These are phyloP conservation scores for Amanita jacksonii DNA, from an alignment of 768 basidiomycete genomes.

Conservation along the genomic window DNA sequence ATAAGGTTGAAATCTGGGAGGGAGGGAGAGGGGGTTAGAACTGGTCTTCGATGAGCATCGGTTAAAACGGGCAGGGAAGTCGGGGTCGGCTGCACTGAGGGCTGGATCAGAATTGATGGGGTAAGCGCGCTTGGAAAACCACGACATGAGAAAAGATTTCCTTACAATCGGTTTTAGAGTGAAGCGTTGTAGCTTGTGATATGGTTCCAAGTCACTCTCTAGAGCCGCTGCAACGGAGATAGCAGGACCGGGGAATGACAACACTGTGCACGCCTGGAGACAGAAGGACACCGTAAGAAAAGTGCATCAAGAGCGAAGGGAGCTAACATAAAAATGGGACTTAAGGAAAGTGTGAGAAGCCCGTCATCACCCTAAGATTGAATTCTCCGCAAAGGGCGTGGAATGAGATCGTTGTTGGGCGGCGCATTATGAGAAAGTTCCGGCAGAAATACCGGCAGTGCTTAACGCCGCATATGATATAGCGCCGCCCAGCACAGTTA, in stretches of 20 bases:
- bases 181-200: conserved; percentile 44
- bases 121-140: conserved; percentile 11
- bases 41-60: conserved; percentile 13
- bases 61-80: conserved; percentile 13
- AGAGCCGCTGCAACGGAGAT: conserved; percentile 47
- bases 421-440: too few species aligned
- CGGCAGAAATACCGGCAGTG: conserved; percentile 9
- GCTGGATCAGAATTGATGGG: conserved; percentile 11
- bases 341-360: conserved; percentile 9
- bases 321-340: neutral
- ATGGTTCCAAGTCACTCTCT: conserved; percentile 53
- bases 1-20: conserved; percentile 18
- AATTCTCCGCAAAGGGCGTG: too few species aligned
- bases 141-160: conserved; percentile 14
- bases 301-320: neutral
- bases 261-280: conserved; percentile 43
- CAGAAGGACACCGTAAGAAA: neutral
- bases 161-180: conserved; percentile 15
- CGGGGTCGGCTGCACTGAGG: conserved; percentile 14
- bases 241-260: conserved; percentile 37
- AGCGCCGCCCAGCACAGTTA: conserved; percentile 5
- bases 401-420: too few species aligned
- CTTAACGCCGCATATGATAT: conserved; percentile 12
- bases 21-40: conserved; percentile 19
- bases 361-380: neutral